A percentile compares a stretch with the other conserved stretches of the same genome.
Conservation (phyloP, 306 rosid genomes). For the Argentina anserina region DNA sequence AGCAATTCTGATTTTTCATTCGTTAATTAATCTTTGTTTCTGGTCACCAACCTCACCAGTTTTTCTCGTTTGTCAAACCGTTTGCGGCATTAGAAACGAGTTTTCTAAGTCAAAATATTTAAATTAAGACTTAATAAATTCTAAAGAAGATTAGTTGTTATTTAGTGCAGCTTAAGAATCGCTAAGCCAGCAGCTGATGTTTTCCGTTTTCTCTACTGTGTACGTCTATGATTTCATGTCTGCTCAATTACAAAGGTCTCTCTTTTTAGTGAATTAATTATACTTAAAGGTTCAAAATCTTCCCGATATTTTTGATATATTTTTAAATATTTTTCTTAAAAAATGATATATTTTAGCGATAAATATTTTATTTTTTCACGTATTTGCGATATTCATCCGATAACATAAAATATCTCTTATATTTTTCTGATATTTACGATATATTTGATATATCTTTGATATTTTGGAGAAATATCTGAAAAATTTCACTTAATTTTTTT, state of each 20-base stretch:
- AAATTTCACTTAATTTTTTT: too few relatives aligned
- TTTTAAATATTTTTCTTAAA: too few relatives aligned
- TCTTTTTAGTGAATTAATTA: too few relatives aligned
- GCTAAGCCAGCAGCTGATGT: neutral
- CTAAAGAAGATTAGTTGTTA: neutral
- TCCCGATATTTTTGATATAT: too few relatives aligned
- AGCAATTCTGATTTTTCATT: conserved; percentile 11
- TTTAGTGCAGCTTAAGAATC: neutral
- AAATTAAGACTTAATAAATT: neutral
- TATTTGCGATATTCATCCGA: too few relatives aligned
- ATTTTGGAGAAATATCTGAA: too few relatives aligned
- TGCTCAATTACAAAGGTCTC: neutral
- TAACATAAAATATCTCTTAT: too few relatives aligned
- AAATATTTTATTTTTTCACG: too few relatives aligned
- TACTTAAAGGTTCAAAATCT: too few relatives aligned
- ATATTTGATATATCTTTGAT: too few relatives aligned
- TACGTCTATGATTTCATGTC: neutral
- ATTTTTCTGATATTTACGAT: too few relatives aligned
- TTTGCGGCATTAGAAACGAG: neutral
- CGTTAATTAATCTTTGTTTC: conserved; percentile 14
- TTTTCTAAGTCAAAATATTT: neutral
- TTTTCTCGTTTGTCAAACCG: neutral
- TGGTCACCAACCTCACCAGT: conserved; percentile 34
- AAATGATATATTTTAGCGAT: too few relatives aligned
- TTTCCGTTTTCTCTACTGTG: neutral